These are phyloP conservation scores for Phaeolepiota aurea DNA, from an alignment of 768 basidiomycete species.

Conservation along the genomic window DNA sequence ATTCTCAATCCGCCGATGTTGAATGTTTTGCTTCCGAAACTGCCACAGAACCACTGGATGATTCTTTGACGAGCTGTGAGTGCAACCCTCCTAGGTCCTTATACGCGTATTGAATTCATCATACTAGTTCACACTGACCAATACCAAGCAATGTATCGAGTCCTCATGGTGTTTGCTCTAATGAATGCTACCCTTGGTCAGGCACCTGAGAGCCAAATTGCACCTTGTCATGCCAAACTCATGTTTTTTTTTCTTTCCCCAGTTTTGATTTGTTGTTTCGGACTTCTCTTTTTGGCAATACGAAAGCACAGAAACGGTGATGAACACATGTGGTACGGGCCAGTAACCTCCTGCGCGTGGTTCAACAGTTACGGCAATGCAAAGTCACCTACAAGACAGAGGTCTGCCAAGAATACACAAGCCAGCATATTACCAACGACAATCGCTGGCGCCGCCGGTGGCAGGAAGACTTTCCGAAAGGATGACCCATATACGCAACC, in stretches of 20 bases:
- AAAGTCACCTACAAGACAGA: constrained; percentile 20
- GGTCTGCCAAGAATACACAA: constrained; percentile 20
- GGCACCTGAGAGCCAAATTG: constrained; percentile 16
- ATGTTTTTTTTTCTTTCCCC: too few relatives aligned
- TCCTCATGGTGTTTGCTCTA: constrained; percentile 71
- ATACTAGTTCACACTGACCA: constrained; percentile 73
- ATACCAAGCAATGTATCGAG: constrained; percentile 84
- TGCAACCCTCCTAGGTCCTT: too few relatives aligned
- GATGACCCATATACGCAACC: constrained; percentile 1
- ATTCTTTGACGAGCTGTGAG: constrained; percentile 59
- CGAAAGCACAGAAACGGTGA: constrained; percentile 36
- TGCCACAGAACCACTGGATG: constrained; percentile 41
- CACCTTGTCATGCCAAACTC: too few relatives aligned
- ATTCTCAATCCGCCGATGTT: constrained; percentile 71
- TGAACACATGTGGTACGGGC: constrained; percentile 57
- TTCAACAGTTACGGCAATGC: constrained; percentile 43
- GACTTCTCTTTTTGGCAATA: constrained; percentile 29
- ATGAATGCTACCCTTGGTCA: constrained; percentile 67
- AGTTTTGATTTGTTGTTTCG: constrained; percentile 31
- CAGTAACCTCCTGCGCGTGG: constrained; percentile 69
- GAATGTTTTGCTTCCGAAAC: constrained; percentile 65
- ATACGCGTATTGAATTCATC: too few relatives aligned
- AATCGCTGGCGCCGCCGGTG: constrained; percentile 2
- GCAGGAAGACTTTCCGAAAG: neutral
- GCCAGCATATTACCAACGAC: constrained; percentile 31